Base-by-base conservation (phyloP, 2,329 filamentous ascomycete genomes). In the Aquanectria penicillioides region DNA sequence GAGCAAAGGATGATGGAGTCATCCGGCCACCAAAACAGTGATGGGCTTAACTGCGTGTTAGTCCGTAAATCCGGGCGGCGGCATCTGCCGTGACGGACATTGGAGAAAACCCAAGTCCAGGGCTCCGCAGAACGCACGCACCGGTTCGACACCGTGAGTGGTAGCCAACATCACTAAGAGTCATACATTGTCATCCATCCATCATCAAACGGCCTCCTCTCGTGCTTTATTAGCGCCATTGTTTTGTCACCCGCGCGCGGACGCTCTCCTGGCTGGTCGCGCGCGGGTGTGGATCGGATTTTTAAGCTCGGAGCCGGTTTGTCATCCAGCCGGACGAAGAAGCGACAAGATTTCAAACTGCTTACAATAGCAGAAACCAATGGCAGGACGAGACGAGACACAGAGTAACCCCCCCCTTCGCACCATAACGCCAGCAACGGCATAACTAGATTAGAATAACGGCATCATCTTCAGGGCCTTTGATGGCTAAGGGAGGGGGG, bases 51-150 rank as follows among this genome's bases (percentile, higher is more conserved):
- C 47, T 58, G 58, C 51, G 61, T 40, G 25, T 55, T 63, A 44
- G 65, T 59, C 64, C 66, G 66, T 68, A 69, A 69, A 66, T 66
- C 66, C 66, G 66, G 66, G 38, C 63, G 51, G 50, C 33, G 51
- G 43, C 36, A 25, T 51, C 49, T 48, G 34, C 37, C 36, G 40
- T 37, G 22, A 29, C 38, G 34, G 46, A 41, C 44, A 49, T 49
- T 48, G 33, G 9, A 18, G 15, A 8, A 5, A 22, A 18, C 7
- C 6, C 7, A 12, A 38, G 13, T 12, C 6, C 17, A 23, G n/a
- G 13, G 44, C 40, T 34, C 46, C 46, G 33, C 33, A 38, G n/a
- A n/a, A n/a, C n/a, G n/a, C n/a, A n/a, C n/a, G n/a, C n/a, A n/a
- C n/a, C n/a, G n/a, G n/a, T n/a, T n/a, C n/a, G n/a, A n/a, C n/a